Base-by-base conservation (phyloP, 2,329 filamentous ascomycete species). In the Amphichorda felina region DNA sequence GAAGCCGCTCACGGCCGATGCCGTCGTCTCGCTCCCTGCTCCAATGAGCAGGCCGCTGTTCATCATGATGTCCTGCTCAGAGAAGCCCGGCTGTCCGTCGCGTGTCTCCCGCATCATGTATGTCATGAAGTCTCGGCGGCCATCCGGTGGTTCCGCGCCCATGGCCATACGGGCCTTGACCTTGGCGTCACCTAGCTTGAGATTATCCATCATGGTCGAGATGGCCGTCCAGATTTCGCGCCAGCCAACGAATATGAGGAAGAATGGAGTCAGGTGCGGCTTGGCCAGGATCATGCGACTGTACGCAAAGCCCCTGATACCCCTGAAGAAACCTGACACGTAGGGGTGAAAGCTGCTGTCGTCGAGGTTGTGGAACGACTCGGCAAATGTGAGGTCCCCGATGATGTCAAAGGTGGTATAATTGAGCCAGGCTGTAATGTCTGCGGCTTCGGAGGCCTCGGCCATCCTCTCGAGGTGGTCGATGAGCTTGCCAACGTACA, bases 381-480 rank as follows among this genome's bases (percentile, higher is more conserved):
- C 24, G 19, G 29, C 39, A 34, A 45, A 50, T 2, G 45, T 39
- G 2, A 53, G 36, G 9, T 47, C 40, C 4, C 40, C 30, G 35
- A 53, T 48, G 8, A 47, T 41, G 26, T 50, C 48, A 30, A 48
- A 48, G 11, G 44, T 35, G 16, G 47, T 33, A 29, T 41, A 40
- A 18, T 44, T 45, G 34, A 41, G 38, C 51, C 45, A 55, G 11
- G 39, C 34, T 0, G 41, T 41, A n/a, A 54, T 34, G 31, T 56
- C 42, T 30, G 50, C 22, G 2, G 35, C 13, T 30, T 40, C 38
- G 1, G 33, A 38, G 7, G 31, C 27, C 1, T 17, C 34, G 8
- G 37, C 40, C 2, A 44, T 38, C 11, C 45, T 39, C 26, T 39
- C 28, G n/a, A 53, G 33, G 7, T 37, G 35, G 6, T 42, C 21